Conservation (phyloP, 306 rosid species). For the Castanea mollissima region DNA sequence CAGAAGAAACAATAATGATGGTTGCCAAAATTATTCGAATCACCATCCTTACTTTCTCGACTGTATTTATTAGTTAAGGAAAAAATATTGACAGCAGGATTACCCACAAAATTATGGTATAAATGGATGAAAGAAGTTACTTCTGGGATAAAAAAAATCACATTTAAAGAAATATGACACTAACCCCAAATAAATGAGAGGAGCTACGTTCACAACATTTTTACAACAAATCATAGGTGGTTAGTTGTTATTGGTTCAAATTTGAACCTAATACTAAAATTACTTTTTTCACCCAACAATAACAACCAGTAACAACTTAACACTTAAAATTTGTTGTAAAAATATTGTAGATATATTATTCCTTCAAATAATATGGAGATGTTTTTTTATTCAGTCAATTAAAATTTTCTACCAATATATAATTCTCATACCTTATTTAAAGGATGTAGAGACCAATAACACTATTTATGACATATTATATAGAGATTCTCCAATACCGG, state of each 20-base stretch:
- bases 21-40: background rate
- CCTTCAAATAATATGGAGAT: background rate
- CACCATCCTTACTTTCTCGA: background rate
- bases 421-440: background rate
- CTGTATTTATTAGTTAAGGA: background rate
- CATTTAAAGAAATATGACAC: background rate
- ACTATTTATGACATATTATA: background rate
- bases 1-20: background rate
- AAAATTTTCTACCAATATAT: background rate
- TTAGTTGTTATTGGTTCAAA: too few relatives aligned
- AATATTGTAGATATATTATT: too few relatives aligned
- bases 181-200: background rate
- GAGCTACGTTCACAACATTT: too few relatives aligned
- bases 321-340: too few relatives aligned
- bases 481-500: background rate
- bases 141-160: background rate
- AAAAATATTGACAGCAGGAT: background rate
- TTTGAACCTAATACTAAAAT: too few relatives aligned
- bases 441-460: background rate
- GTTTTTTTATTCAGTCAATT: conserved; percentile 5
- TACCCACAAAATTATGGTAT: background rate
- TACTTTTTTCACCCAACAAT: too few relatives aligned
- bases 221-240: too few relatives aligned
- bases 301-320: too few relatives aligned
- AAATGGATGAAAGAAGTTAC: background rate